Base-by-base conservation (phyloP, 2,329 filamentous ascomycete species). In the Fusarium tanahbumbuense region DNA sequence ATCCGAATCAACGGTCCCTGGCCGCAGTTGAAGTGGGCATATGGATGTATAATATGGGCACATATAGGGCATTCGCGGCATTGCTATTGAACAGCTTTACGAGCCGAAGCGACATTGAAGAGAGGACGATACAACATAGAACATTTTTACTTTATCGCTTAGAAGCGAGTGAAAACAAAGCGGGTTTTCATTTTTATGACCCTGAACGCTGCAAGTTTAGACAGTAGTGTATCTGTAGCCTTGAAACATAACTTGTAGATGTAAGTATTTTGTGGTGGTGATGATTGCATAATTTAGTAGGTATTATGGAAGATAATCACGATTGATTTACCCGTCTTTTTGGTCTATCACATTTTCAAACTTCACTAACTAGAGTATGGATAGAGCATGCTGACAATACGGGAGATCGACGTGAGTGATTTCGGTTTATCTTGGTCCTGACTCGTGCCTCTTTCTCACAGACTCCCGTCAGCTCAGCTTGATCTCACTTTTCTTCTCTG, bases 361-460 rank as follows among this genome's bases (percentile, higher is more conserved):
- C 12, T 60, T 50, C 23, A 20, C 52, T 18, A 41, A 55, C 59
- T 28, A 20, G 44, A 32, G 52, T 42, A 28, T 42, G 27, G 63
- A 16, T 54, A 45, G 18, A 50, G 54, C 23, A 57, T 56, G 59
- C 49, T 75, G 58, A 56, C 44, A 65, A 56, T 56, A 50, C 70
- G 73, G 73, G 73, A 75, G 73, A 75, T 75, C 73, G 69, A 75
- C 73, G 59, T 58, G 54, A 56, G 63, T 64, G 66, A 74, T 68
- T 68, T 56, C 27, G 56, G 58, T 30, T 42, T 27, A 30, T 27
- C 49, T 28, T 27, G 57, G 41, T 34, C 58, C 49, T 74, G 71
- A 75, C 73, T 75, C 73, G 56, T 60, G 63, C 23, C 23, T 40
- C 53, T 68, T 44, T 52, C 59, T 30, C 32, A 48, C 20, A 54